A percentile compares a stretch with the other conserved stretches of the same genome.
Evolutionary conservation across 352 stramenopile genomes (phyloP).

Genomic region (Phytophthora tubulina): DNA sequence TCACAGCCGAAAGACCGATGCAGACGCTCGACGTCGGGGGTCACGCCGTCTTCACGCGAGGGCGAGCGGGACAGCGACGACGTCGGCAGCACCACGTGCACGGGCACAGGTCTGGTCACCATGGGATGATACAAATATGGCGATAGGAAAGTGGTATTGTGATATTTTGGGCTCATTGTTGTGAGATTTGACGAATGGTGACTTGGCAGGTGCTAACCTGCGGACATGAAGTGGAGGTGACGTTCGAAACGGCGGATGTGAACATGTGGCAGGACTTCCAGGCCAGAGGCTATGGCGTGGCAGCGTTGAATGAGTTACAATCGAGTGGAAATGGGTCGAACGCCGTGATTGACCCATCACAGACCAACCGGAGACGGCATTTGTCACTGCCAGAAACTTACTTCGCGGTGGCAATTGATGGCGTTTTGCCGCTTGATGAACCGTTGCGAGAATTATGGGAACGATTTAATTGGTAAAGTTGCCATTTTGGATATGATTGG

Average conservation of each 20-base stretch:
- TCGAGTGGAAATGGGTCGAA: neutral
- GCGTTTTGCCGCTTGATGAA: conserved; percentile 32
- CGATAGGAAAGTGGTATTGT: conserved; percentile 7
- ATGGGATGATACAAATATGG: conserved; percentile 28
- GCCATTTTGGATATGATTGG: neutral
- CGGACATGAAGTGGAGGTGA: conserved; percentile 26
- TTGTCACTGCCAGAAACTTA: conserved; percentile 65
- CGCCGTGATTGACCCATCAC: neutral
- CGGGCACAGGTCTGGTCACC: conserved; percentile 30
- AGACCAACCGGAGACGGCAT: conserved; percentile 25
- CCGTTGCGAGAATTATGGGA: conserved; percentile 44
- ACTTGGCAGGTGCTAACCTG: conserved; percentile 29
- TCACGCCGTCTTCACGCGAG: conserved; percentile 59
- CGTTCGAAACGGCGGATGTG: conserved; percentile 29
- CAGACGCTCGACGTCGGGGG: conserved; percentile 38
- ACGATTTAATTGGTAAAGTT: conserved; percentile 45
- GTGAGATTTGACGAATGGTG: conserved; percentile 34
- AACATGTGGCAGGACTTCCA: conserved; percentile 31
- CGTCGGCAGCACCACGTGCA: conserved; percentile 61
- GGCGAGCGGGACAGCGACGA: conserved; percentile 57
- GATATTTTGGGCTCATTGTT: conserved; percentile 5
- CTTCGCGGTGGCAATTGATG: conserved; percentile 46
- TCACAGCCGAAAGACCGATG: conserved; percentile 92
- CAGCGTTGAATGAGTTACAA: conserved; percentile 9
- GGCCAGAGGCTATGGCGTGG: conserved; percentile 27